phyloP scores from a whole-genome alignment of 139 green algal genomes.

The Dunaliella primolecta region DNA sequence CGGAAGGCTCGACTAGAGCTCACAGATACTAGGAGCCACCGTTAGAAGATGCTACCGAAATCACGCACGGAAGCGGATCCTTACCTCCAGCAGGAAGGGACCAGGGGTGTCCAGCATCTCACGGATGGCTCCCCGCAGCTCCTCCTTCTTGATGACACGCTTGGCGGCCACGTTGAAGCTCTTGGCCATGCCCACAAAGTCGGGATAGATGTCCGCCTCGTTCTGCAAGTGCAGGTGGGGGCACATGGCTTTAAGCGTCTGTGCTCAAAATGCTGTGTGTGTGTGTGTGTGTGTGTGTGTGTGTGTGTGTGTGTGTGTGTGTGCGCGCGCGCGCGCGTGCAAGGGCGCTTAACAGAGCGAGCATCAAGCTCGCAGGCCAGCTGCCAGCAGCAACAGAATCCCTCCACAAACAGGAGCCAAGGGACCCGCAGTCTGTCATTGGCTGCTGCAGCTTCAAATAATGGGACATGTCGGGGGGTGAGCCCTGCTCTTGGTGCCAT shows the following conservation, averaged over 20 bases:
- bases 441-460: background rate
- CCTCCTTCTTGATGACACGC: conserved; percentile 67
- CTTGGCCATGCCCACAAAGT: conserved; percentile 90
- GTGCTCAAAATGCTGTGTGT: no score
- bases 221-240: conserved; percentile 23
- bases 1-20: conserved; percentile 68
- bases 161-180: conserved; percentile 69
- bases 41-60: no score
- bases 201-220: conserved; percentile 94
- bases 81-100: conserved; percentile 93
- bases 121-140: conserved; percentile 69
- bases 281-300: background rate
- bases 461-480: background rate
- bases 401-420: no score
- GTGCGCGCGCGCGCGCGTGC: background rate
- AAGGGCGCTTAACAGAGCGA: no score
- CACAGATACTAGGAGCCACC: no score
- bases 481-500: background rate
- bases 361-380: no score
- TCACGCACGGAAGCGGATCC: no score
- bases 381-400: no score
- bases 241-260: no score
- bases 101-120: conserved; percentile 91
- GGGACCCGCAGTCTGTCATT: no score
- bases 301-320: conserved; percentile 6